Base-by-base conservation (phyloP, 768 basidiomycete species). In the Pisolithus marmoratus region DNA sequence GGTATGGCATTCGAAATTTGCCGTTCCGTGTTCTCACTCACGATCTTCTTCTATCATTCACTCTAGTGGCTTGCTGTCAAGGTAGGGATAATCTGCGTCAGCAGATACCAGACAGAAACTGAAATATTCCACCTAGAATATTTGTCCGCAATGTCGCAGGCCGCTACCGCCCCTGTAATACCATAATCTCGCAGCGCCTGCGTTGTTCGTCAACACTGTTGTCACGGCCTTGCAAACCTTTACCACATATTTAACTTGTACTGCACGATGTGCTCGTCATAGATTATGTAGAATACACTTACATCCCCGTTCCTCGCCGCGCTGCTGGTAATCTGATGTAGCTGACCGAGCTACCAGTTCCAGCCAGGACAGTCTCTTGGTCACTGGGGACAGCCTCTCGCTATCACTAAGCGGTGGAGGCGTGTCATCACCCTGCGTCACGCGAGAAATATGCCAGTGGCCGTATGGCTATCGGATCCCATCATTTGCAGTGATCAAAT, bases 111-210 rank as follows among this genome's bases (percentile, higher is more conserved):
- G 3, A 46, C 12, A 34, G 19, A 43, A 7, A 9, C 45, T 29
- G 15, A 22, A 22, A 49, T 6, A 20, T 8, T 11, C 29, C 23
- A 23, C 53, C 2, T 54, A 91, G 87, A 93, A 90, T 56, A 92
- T 94, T 38, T 94, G 92, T 62, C 91, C 92, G n/a, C 84, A 92
- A 54, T 93, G 92, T 69, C 85, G 91, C 54, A 73, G 91, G 54
- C 84, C 86, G 17, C 65, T 94, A 44, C 91, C 92, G 9, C 89
- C 90, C 1, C 71, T 94, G 40, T 94, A 71, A 74, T 20, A 15
- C 43, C 14, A 15, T 17, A 23, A 26, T 26, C 3, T 14, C 43
- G 15, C 17, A 15, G 23, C 5, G 4, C 7, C 7, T 20, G 38
- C 19, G 31, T 12, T 22, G 38, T 20, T 12, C 38, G 11, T 40